Evolutionary conservation across 2,329 filamentous ascomycete species (phyloP).

Genomic region (Dactylellina sp.): DNA sequence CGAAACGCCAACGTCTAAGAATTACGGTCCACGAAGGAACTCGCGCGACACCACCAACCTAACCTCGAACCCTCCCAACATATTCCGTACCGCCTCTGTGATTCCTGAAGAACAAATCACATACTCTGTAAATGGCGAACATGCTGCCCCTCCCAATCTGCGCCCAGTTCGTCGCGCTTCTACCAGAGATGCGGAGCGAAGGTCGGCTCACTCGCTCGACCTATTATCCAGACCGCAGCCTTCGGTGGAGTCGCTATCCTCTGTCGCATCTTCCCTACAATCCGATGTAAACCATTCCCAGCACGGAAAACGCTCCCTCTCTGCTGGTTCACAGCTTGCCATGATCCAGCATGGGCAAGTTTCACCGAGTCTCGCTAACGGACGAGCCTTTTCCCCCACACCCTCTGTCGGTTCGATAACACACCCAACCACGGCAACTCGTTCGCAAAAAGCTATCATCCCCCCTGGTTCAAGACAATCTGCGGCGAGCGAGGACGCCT

Average conservation of each 20-base stretch:
- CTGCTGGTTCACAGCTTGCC: constrained; percentile 25
- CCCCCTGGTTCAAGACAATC: constrained; percentile 43
- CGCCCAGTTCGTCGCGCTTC: constrained; percentile 21
- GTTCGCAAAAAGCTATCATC: constrained; percentile 43
- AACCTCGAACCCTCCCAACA: constrained; percentile 15
- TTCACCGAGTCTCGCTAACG: constrained; percentile 25
- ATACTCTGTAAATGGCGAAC: constrained; percentile 4
- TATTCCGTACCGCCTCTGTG: constrained; percentile 28
- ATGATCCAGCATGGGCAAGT: constrained; percentile 29
- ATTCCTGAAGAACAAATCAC: constrained; percentile 44
- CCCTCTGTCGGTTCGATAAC: constrained; percentile 37
- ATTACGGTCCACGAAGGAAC: constrained; percentile 19
- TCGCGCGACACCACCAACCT: constrained; percentile 24
- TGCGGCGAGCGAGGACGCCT: constrained; percentile 32
- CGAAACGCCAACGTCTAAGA: constrained; percentile 10
- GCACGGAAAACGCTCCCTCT: constrained; percentile 40
- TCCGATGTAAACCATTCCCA: constrained; percentile 32
- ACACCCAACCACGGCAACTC: constrained; percentile 28
- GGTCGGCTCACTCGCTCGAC: constrained; percentile 28
- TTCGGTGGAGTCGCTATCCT: constrained; percentile 50
- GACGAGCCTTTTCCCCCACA: constrained; percentile 42
- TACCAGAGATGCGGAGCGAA: constrained; percentile 24
- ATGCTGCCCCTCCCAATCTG: constrained; percentile 18
- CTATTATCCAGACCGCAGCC: constrained; percentile 26
- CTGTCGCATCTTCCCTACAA: constrained; percentile 35